A percentile compares a stretch with the other conserved stretches of the same genome.
phyloP scores from a whole-genome alignment of 768 basidiomycete species.

The Hypholoma sublateritium region DNA sequence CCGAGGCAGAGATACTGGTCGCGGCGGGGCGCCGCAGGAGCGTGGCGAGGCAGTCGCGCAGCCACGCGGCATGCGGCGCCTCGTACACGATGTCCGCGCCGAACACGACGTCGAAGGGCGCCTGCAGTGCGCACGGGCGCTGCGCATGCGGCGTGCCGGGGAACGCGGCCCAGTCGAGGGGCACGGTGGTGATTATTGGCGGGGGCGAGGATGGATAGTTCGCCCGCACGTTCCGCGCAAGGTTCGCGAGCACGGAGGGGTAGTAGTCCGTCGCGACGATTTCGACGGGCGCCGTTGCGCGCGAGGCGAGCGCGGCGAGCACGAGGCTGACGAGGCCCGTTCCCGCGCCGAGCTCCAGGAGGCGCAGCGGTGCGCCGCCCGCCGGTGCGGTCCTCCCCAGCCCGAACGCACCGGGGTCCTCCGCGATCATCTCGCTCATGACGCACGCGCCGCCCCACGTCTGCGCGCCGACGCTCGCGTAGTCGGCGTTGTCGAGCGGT shows the following conservation, averaged over 20 bases:
- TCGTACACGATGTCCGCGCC: constrained; percentile 89
- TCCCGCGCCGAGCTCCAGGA: constrained; percentile 83
- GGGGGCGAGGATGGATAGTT: constrained; percentile 42
- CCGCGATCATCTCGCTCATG: constrained; percentile 70
- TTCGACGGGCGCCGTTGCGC: constrained; percentile 17
- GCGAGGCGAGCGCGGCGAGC: too few species aligned
- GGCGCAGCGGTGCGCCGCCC: constrained; percentile 26
- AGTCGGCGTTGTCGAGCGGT: constrained; percentile 62
- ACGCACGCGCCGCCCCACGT: constrained; percentile 89
- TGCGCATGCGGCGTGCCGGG: constrained; percentile 5
- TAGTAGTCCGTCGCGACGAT: too few species aligned
- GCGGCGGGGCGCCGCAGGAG: constrained; percentile 43
- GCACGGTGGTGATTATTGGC: constrained; percentile 19
- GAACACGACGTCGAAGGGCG: constrained; percentile 66
- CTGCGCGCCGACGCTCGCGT: constrained; percentile 73
- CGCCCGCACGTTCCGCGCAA: constrained; percentile 53
- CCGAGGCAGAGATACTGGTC: neutral
- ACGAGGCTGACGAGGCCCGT: constrained; percentile 76
- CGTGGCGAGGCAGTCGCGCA: constrained; percentile 49
- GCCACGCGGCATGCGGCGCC: too few species aligned
- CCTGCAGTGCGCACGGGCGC: constrained; percentile 23
- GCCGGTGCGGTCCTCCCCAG: neutral
- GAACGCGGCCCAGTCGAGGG: constrained; percentile 66
- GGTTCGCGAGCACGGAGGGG: too few species aligned
- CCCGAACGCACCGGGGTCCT: constrained; percentile 37